phyloP scores from a whole-genome alignment of 139 green algal species.

The Parachlorella kessleri region DNA sequence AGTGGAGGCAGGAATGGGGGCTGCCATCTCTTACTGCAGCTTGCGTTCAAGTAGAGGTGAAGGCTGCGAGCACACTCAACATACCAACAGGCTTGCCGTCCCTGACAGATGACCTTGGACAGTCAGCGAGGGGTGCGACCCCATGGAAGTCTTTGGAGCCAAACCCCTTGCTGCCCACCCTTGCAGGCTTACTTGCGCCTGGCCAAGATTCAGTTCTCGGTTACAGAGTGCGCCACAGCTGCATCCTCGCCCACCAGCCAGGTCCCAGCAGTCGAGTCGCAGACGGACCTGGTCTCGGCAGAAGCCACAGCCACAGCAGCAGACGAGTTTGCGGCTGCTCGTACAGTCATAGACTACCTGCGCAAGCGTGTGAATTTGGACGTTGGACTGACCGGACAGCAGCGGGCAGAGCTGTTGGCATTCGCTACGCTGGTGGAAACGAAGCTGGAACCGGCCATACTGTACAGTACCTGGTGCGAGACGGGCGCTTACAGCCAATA shows the following conservation, averaged over 20 bases:
- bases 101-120: background rate
- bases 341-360: conserved; percentile 15
- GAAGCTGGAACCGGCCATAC: conserved; percentile 22
- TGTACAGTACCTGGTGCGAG: conserved; percentile 34
- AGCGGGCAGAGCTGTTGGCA: conserved; percentile 15
- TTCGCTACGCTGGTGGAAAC: conserved; percentile 25
- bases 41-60: conserved; percentile 37
- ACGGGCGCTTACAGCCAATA: conserved; percentile 11
- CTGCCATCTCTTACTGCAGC: conserved; percentile 15
- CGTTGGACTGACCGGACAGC: background rate
- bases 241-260: conserved; percentile 23
- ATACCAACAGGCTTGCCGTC: background rate
- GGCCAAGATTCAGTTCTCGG: conserved; percentile 16
- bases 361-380: conserved; percentile 18
- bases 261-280: conserved; percentile 32
- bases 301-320: background rate
- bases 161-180: background rate
- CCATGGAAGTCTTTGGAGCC: background rate
- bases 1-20: background rate
- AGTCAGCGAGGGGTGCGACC: background rate
- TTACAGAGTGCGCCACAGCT: conserved; percentile 21
- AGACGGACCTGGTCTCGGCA: conserved; percentile 10
- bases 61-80: background rate
- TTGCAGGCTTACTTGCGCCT: conserved; percentile 37
- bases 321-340: conserved; percentile 7